A percentile compares a stretch with the other conserved stretches of the same genome.
phyloP scores from a whole-genome alignment of 495 filamentous ascomycete genomes.

The Penicillium verhagenii region DNA sequence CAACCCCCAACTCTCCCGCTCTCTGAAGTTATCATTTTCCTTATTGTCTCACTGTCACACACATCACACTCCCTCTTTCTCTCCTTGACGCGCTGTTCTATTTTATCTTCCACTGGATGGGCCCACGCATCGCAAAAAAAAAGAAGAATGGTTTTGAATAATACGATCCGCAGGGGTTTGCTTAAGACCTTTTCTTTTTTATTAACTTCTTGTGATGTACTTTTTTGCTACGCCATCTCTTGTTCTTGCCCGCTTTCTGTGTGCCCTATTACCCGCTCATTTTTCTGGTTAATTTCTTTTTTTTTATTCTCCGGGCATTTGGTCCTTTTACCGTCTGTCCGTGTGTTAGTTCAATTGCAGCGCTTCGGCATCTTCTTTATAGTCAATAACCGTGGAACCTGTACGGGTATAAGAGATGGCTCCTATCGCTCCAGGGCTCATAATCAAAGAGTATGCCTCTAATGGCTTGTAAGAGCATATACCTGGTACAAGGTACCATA shows the following conservation, averaged over 20 bases:
- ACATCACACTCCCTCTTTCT: slow-evolving; percentile 40
- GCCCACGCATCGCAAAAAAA: slow-evolving; percentile 32
- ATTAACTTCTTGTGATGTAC: slow-evolving; percentile 53
- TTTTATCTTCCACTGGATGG: slow-evolving; percentile 32
- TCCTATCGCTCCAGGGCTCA: too few relatives aligned
- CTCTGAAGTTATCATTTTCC: slow-evolving; percentile 29
- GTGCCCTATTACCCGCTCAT: slow-evolving; percentile 37
- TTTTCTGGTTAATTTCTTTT: slow-evolving; percentile 22
- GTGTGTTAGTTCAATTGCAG: slow-evolving; percentile 35
- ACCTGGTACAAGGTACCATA: too few relatives aligned
- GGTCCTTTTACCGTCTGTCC: slow-evolving; percentile 21
- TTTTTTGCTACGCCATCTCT: slow-evolving; percentile 54
- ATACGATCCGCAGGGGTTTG: slow-evolving; percentile 27
- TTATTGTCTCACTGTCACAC: slow-evolving; percentile 28
- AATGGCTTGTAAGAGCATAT: background rate
- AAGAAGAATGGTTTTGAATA: slow-evolving; percentile 34
- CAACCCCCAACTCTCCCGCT: slow-evolving; percentile 30
- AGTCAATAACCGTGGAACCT: background rate
- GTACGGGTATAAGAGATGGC: background rate
- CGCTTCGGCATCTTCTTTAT: slow-evolving; percentile 27
- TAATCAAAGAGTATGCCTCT: too few relatives aligned
- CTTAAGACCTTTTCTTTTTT: slow-evolving; percentile 31
- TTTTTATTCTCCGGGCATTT: slow-evolving; percentile 13
- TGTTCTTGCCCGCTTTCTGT: slow-evolving; percentile 41
- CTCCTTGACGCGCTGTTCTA: slow-evolving; percentile 23